A percentile compares a stretch with the other conserved stretches of the same genome.
Evolutionary conservation across 2,329 filamentous ascomycete genomes (phyloP).

Genomic region (Pseudogymnoascus sp.): DNA sequence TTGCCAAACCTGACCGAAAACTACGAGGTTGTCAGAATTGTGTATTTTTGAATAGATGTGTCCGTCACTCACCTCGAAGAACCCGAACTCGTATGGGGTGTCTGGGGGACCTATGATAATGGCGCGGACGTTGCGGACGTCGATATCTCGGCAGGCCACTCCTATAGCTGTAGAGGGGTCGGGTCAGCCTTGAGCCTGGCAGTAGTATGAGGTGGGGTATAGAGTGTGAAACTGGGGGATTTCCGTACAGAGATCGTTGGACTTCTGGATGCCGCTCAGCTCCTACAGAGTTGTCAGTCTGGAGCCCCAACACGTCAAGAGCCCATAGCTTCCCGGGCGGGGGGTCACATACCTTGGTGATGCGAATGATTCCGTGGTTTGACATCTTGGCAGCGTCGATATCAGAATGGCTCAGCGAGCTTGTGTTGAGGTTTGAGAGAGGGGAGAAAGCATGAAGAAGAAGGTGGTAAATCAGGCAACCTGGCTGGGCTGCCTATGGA

Average conservation of each 20-base stretch:
- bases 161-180: slow-evolving; percentile 57
- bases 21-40: slow-evolving; percentile 35
- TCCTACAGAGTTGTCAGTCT: slow-evolving; percentile 50
- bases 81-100: slow-evolving; percentile 93
- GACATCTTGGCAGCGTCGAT: slow-evolving; percentile 51
- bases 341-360: slow-evolving; percentile 58
- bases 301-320: slow-evolving; percentile 8
- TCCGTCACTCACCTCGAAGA: slow-evolving; percentile 66
- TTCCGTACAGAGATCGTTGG: slow-evolving; percentile 68
- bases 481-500: neutral
- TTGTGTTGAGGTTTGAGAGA: neutral
- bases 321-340: slow-evolving; percentile 6
- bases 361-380: slow-evolving; percentile 81
- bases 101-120: slow-evolving; percentile 88
- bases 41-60: neutral
- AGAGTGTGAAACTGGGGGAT: neutral
- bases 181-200: neutral
- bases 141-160: slow-evolving; percentile 76
- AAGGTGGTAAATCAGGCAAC: neutral
- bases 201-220: neutral
- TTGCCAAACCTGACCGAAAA: slow-evolving; percentile 69
- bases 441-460: neutral
- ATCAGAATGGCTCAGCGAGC: slow-evolving; percentile 8
- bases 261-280: slow-evolving; percentile 75
- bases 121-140: slow-evolving; percentile 80